phyloP scores from a whole-genome alignment of 495 filamentous ascomycete genomes.

The Aspergillus olivimuriae region DNA sequence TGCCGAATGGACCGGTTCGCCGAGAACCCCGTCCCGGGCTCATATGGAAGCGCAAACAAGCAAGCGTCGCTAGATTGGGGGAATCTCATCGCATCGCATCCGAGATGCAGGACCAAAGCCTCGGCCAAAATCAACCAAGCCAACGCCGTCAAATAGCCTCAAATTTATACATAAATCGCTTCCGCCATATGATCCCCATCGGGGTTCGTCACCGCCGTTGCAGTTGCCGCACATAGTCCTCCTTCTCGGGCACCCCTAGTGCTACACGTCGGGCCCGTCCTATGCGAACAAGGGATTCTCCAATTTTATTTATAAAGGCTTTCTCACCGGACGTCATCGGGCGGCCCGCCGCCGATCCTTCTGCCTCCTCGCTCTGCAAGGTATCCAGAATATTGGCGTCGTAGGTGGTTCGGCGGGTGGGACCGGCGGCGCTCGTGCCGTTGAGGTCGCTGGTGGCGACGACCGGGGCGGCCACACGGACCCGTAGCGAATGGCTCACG shows the following conservation, averaged over 20 bases:
- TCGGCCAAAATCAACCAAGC: no score
- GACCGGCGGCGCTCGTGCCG: conserved; percentile 8
- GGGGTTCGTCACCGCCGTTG: no score
- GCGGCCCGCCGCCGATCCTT: conserved; percentile 16
- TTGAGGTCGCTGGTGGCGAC: conserved; percentile 44
- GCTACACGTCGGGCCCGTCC: conserved; percentile 88
- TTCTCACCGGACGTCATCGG: conserved; percentile 49
- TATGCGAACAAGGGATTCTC: conserved; percentile 79
- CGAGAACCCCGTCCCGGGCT: no score
- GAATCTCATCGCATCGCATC: no score
- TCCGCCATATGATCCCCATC: no score
- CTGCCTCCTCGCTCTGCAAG: conserved; percentile 29
- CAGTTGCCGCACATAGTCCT: conserved; percentile 64
- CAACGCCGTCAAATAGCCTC: no score
- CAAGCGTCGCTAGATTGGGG: not conserved
- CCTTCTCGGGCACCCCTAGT: conserved; percentile 75
- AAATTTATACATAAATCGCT: not conserved
- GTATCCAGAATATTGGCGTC: conserved; percentile 46
- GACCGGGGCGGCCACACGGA: conserved; percentile 74
- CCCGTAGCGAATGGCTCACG: conserved; percentile 82
- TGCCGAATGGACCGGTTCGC: no score
- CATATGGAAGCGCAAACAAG: no score
- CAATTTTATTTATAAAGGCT: conserved; percentile 63
- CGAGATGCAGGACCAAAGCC: no score
- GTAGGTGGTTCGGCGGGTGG: conserved; percentile 29